A percentile compares a stretch with the other conserved stretches of the same genome.
These are phyloP conservation scores for Seiridium unicorne DNA, from an alignment of 2,329 filamentous ascomycete species.

Conservation along the genomic window DNA sequence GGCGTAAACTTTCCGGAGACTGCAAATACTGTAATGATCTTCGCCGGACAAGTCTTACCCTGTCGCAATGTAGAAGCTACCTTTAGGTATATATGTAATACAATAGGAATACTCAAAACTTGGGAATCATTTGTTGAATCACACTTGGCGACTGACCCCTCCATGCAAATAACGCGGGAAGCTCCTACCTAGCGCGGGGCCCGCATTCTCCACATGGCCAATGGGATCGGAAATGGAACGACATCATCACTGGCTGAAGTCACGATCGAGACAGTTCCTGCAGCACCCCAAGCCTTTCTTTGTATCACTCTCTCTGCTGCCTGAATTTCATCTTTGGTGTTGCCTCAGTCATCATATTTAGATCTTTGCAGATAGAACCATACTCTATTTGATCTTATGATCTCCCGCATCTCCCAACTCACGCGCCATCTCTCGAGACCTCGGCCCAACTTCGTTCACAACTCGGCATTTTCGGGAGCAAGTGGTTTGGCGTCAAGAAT, in stretches of 20 bases:
- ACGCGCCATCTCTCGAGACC: conserved; percentile 68
- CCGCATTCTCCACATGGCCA: neutral
- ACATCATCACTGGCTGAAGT: conserved; percentile 1
- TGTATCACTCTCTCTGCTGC: neutral
- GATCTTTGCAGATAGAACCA: neutral
- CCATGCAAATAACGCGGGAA: neutral
- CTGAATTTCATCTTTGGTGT: neutral
- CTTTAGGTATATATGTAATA: neutral
- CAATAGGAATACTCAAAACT: neutral
- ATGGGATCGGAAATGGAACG: neutral
- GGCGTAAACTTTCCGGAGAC: neutral
- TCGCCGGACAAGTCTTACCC: too few species aligned
- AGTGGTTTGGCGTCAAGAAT: conserved; percentile 25
- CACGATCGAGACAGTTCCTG: neutral
- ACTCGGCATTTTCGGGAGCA: conserved; percentile 34
- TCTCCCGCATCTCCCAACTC: conserved; percentile 71
- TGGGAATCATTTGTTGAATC: neutral
- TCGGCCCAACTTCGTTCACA: conserved; percentile 54
- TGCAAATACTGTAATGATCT: too few species aligned
- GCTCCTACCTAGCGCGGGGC: neutral
- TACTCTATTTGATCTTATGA: conserved; percentile 52
- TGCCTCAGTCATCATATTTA: too few species aligned
- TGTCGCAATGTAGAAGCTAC: too few species aligned
- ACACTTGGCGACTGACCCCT: neutral
- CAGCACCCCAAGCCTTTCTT: neutral